Percentiles rank a stretch among this genome's conserved stretches.
phyloP scores from a whole-genome alignment of 1,139 yeast species.

The Kurtzmaniella quercitrusa region DNA sequence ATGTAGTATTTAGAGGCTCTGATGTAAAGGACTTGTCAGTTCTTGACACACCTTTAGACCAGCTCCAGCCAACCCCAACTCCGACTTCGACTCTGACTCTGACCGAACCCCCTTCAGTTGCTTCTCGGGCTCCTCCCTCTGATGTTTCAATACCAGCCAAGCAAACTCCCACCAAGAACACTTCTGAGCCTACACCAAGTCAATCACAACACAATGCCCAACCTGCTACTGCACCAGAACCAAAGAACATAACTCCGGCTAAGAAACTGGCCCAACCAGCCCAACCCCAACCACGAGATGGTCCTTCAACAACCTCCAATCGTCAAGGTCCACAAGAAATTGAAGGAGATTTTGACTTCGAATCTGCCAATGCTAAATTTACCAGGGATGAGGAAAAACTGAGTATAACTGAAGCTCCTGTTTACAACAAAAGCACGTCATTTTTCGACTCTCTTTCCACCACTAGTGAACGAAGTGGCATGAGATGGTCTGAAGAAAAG shows the following conservation, averaged over 20 bases:
- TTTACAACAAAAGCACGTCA: slow-evolving; percentile 66
- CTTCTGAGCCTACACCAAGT: slow-evolving; percentile 3
- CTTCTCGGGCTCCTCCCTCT: slow-evolving; percentile 12
- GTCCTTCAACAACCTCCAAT: slow-evolving; percentile 5
- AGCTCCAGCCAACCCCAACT: slow-evolving; percentile 39
- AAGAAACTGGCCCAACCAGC: slow-evolving; percentile 8
- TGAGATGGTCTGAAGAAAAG: slow-evolving; percentile 59
- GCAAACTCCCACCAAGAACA: slow-evolving; percentile 16
- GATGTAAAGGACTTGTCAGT: slow-evolving; percentile 90
- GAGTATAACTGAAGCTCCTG: slow-evolving; percentile 18
- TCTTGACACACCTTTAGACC: slow-evolving; percentile 60
- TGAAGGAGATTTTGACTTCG: slow-evolving; percentile 52
- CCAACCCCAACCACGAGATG: slow-evolving; percentile 2
- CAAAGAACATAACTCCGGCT: slow-evolving; percentile 3
- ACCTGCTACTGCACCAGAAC: slow-evolving; percentile 10
- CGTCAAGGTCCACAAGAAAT: slow-evolving; percentile 23
- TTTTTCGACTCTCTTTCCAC: slow-evolving; percentile 78
- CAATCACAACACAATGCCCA: slow-evolving; percentile 8
- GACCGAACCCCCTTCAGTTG: slow-evolving; percentile 15
- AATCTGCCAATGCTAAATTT: slow-evolving; percentile 62
- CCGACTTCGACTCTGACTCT: too few species aligned
- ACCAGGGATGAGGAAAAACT: slow-evolving; percentile 28
- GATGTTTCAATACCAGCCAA: slow-evolving; percentile 17
- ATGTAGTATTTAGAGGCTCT: slow-evolving; percentile 84
- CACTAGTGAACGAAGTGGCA: slow-evolving; percentile 31